A percentile compares a stretch with the other conserved stretches of the same genome.
phyloP scores from a whole-genome alignment of 352 stramenopile genomes.

The Phytophthora tubulina region DNA sequence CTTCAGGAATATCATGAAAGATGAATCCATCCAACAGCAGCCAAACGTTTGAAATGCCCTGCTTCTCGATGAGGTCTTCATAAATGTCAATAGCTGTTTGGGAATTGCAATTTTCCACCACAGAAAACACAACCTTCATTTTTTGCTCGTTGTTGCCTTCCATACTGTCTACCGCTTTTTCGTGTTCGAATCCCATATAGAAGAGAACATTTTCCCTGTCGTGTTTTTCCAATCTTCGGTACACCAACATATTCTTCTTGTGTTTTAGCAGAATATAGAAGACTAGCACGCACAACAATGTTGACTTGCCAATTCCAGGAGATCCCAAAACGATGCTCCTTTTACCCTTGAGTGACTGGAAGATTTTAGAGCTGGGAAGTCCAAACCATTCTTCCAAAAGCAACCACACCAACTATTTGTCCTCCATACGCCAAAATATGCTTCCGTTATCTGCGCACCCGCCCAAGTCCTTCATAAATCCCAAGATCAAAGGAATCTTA shows the following conservation, averaged over 20 bases:
- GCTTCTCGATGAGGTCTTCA: not conserved
- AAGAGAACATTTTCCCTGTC: conserved; percentile 15
- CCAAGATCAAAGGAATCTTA: conserved; percentile 2
- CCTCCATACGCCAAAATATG: conserved; percentile 4
- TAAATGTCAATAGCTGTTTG: conserved; percentile 7
- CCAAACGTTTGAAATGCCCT: not conserved
- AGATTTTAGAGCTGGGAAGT: conserved; percentile 26
- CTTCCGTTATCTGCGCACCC: not conserved
- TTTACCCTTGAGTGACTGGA: conserved; percentile 7
- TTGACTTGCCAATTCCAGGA: conserved; percentile 43
- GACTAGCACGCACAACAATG: conserved; percentile 39
- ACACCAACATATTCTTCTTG: conserved; percentile 49
- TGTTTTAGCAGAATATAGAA: conserved; percentile 41
- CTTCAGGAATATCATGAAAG: not conserved
- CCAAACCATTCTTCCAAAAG: not conserved
- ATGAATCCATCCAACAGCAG: not conserved
- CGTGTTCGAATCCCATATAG: conserved; percentile 25
- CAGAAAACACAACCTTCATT: conserved; percentile 16
- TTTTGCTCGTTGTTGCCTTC: too few relatives aligned
- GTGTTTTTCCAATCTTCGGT: conserved; percentile 30
- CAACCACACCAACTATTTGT: not conserved
- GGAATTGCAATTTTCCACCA: not conserved
- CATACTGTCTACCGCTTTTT: not conserved
- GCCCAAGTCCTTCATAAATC: not conserved
- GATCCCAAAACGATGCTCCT: conserved; percentile 41